phyloP scores from a whole-genome alignment of 495 filamentous ascomycete species.

The Lophiostoma macrostomum region DNA sequence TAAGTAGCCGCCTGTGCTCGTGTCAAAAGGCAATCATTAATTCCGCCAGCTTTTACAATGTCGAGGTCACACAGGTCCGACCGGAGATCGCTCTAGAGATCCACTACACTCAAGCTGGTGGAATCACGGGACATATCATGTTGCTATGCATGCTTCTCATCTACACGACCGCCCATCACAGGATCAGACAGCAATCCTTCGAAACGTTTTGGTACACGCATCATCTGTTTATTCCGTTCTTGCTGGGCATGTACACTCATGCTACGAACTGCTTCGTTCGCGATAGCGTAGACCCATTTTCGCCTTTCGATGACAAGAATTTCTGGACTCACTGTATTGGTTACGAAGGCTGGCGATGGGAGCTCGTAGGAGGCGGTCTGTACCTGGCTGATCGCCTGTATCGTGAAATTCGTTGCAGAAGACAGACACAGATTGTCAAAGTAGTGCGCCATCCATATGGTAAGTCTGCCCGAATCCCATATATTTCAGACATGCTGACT shows the following conservation, averaged over 20 bases:
- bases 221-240: conserved; percentile 94
- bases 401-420: conserved; percentile 78
- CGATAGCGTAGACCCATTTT: conserved; percentile 58
- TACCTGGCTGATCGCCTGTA: conserved; percentile 90
- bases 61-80: conserved; percentile 81
- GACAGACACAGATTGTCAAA: conserved; percentile 83
- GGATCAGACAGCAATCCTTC: conserved; percentile 93
- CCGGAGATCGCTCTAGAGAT: conserved; percentile 82
- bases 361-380: conserved; percentile 77
- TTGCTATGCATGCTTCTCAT: conserved; percentile 97
- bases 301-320: conserved; percentile 72
- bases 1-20: conserved; percentile 48
- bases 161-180: conserved; percentile 91
- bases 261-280: conserved; percentile 86
- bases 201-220: conserved; percentile 99
- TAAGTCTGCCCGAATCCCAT: conserved; percentile 44
- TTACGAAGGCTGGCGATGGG: conserved; percentile 97
- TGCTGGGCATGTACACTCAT: conserved; percentile 92
- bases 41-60: conserved; percentile 80
- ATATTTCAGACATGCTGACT: conserved; percentile 36
- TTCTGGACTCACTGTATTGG: conserved; percentile 96
- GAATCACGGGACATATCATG: conserved; percentile 97
- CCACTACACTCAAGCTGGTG: conserved; percentile 84
- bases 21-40: neutral
- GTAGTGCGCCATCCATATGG: conserved; percentile 97